Evolutionary conservation across 768 basidiomycete species (phyloP).

Genomic region (Rhodocollybia butyracea): DNA sequence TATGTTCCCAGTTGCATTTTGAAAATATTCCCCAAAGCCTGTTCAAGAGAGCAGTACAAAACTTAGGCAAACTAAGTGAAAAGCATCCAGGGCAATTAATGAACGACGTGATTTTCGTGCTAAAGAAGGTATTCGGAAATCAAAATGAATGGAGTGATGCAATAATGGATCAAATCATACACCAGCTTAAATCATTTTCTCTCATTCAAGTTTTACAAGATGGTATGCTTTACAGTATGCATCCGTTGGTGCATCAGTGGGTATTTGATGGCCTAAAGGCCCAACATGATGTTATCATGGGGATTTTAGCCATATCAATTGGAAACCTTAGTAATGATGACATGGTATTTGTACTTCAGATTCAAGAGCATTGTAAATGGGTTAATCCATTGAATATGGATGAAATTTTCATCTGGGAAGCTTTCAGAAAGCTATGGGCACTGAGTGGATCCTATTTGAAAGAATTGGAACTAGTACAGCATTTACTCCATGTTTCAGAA

Average conservation of each 20-base stretch:
- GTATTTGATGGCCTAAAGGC: not conserved
- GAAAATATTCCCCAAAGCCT: not conserved
- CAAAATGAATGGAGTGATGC: not conserved
- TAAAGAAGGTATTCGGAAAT: not conserved
- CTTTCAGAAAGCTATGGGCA: not conserved
- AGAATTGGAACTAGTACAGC: not conserved
- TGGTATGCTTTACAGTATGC: not conserved
- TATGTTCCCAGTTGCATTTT: not conserved
- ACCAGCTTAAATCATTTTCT: not conserved
- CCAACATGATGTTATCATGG: not conserved
- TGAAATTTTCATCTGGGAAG: not conserved
- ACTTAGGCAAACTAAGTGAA: not conserved
- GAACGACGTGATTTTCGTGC: not conserved
- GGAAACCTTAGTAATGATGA: not conserved
- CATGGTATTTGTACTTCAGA: not conserved
- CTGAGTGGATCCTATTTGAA: not conserved
- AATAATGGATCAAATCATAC: not conserved
- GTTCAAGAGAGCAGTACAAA: not conserved
- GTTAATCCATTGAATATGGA: not conserved
- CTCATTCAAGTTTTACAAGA: not conserved
- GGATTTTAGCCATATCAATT: not conserved
- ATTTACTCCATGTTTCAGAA: not conserved
- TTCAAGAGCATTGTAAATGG: not conserved
- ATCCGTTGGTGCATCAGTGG: not conserved
- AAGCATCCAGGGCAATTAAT: not conserved